Evolutionary conservation across 805 yeast species (phyloP).

Genomic region (Nakazawaea ishiwadae): DNA sequence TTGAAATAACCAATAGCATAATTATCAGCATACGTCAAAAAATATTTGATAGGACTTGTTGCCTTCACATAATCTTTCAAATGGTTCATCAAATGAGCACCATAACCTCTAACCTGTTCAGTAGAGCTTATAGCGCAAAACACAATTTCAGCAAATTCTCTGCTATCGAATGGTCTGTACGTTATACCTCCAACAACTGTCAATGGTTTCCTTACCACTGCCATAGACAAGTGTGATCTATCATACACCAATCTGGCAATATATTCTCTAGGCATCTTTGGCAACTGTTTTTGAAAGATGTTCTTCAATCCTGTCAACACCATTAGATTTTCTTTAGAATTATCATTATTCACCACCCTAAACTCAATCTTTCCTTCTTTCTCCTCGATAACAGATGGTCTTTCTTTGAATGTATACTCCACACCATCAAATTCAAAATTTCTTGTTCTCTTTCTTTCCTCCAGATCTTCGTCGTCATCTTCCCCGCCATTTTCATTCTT

Average conservation of each 20-base stretch:
- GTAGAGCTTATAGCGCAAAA: slow-evolving; percentile 97
- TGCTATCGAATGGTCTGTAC: slow-evolving; percentile 84
- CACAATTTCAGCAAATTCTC: slow-evolving; percentile 96
- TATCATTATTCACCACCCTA: slow-evolving; percentile 94
- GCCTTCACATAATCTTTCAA: slow-evolving; percentile 90
- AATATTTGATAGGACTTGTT: slow-evolving; percentile 80
- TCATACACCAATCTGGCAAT: slow-evolving; percentile 93
- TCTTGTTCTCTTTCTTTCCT: slow-evolving; percentile 36
- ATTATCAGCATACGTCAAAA: slow-evolving; percentile 95
- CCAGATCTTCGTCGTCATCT: slow-evolving; percentile 30
- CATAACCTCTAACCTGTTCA: slow-evolving; percentile 97
- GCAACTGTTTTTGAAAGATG: slow-evolving; percentile 94
- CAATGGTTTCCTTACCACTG: slow-evolving; percentile 88
- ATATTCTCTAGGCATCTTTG: slow-evolving; percentile 98
- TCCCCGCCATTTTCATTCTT: slow-evolving; percentile 23
- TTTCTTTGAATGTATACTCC: slow-evolving; percentile 77
- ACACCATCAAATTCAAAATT: slow-evolving; percentile 71
- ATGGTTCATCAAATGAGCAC: slow-evolving; percentile 98
- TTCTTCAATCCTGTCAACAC: slow-evolving; percentile 93
- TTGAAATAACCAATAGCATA: slow-evolving; percentile 98
- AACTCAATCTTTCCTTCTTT: slow-evolving; percentile 90
- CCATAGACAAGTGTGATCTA: slow-evolving; percentile 90
- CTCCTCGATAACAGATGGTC: slow-evolving; percentile 94
- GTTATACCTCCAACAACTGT: slow-evolving; percentile 98
- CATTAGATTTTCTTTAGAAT: slow-evolving; percentile 79